Percentiles rank a stretch among this genome's conserved stretches.
Evolutionary conservation across 768 basidiomycete genomes (phyloP).

Genomic region (Rhodotorula paludigena): DNA sequence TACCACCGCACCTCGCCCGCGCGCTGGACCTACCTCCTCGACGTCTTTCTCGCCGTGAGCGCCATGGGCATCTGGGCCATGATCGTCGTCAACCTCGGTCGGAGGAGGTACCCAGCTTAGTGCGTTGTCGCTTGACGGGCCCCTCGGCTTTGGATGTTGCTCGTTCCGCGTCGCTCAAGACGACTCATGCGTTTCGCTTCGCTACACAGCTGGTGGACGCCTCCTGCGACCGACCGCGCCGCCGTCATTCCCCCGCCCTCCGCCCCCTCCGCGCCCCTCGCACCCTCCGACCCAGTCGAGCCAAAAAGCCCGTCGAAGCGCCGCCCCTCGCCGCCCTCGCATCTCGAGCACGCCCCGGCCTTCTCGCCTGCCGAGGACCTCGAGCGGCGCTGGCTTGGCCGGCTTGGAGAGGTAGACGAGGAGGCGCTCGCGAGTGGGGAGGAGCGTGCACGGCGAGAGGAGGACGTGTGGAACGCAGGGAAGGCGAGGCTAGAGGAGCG

Average conservation of each 20-base stretch:
- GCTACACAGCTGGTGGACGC: conserved; percentile 2
- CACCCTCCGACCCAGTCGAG: neutral
- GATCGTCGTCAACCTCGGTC: conserved; percentile 25
- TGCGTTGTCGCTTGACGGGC: neutral
- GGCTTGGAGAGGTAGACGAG: conserved; percentile 15
- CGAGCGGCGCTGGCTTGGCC: conserved; percentile 10
- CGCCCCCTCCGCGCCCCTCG: neutral
- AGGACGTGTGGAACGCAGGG: neutral
- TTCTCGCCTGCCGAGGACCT: neutral
- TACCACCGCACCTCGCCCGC: conserved; percentile 1
- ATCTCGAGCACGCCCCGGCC: neutral
- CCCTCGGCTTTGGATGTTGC: too few relatives aligned
- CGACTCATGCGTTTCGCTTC: neutral
- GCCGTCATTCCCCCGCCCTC: neutral
- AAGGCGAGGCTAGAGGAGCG: neutral
- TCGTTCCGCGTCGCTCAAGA: neutral
- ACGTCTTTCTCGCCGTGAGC: conserved; percentile 22
- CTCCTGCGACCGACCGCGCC: neutral
- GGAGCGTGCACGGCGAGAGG: neutral
- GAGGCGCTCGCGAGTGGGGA: neutral
- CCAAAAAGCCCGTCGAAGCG: neutral
- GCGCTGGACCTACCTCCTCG: conserved; percentile 23
- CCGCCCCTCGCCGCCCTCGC: neutral
- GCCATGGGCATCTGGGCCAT: conserved; percentile 23
- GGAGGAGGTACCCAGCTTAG: conserved; percentile 20